Conservation (phyloP, 805 yeast genomes). For the Citeromyces nyonsensis region DNA sequence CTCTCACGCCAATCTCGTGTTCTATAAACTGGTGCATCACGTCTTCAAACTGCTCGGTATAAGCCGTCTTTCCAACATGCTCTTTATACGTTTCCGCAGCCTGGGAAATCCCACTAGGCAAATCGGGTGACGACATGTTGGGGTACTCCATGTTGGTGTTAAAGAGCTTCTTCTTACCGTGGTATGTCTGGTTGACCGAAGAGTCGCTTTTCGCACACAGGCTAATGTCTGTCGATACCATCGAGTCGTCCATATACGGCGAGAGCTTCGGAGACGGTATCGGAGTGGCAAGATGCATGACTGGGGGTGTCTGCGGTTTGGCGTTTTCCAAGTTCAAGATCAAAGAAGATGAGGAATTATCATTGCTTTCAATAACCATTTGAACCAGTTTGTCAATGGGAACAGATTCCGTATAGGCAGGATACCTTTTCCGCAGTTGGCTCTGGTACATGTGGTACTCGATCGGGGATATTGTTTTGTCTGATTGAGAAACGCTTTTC, state of each 20-base stretch:
- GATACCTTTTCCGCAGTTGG: constrained; percentile 62
- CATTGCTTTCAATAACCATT: constrained; percentile 7
- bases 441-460: constrained; percentile 73
- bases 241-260: constrained; percentile 8
- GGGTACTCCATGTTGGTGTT: neutral
- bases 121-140: too few species aligned
- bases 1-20: too few species aligned
- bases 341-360: constrained; percentile 7
- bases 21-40: too few species aligned
- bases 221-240: constrained; percentile 11
- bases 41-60: too few species aligned
- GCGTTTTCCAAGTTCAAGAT: constrained; percentile 14
- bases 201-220: too few species aligned
- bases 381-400: constrained; percentile 28
- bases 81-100: too few species aligned
- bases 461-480: constrained; percentile 40
- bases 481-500: constrained; percentile 22
- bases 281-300: constrained; percentile 68
- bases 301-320: constrained; percentile 18
- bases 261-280: constrained; percentile 64
- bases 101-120: too few species aligned
- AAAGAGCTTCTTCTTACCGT: neutral
- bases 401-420: constrained; percentile 32
- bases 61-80: too few species aligned
- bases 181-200: neutral